Evolutionary conservation across 805 yeast species (phyloP).

Genomic region (Starmerella khaoyaiensis): DNA sequence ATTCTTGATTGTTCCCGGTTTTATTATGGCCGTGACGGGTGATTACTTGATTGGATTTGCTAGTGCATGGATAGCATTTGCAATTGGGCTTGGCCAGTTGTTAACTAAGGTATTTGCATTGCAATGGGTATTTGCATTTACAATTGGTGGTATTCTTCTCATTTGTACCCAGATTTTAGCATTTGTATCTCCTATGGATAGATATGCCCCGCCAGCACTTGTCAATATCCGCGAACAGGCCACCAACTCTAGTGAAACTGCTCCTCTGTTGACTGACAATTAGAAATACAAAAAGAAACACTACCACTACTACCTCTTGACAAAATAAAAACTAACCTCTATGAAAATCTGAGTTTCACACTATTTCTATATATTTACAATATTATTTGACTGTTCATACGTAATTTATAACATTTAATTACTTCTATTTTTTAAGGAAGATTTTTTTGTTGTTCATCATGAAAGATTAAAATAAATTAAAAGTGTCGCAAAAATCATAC

Average conservation of each 20-base stretch:
- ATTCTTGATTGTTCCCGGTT: slow-evolving; percentile 51
- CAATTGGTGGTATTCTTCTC: slow-evolving; percentile 47
- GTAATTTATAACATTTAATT: not conserved
- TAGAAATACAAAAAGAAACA: not conserved
- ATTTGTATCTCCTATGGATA: slow-evolving; percentile 15
- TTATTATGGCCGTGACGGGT: slow-evolving; percentile 43
- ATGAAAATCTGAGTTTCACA: not conserved
- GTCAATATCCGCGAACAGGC: slow-evolving; percentile 6
- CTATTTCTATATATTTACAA: too few relatives aligned
- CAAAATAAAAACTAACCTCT: not conserved
- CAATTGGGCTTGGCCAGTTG: slow-evolving; percentile 59
- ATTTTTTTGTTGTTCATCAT: too few relatives aligned
- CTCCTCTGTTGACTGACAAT: slow-evolving; percentile 18
- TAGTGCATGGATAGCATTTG: slow-evolving; percentile 45
- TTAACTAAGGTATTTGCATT: slow-evolving; percentile 56
- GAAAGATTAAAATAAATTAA: not conserved
- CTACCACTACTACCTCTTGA: not conserved
- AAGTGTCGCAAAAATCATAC: not conserved
- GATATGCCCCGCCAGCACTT: slow-evolving; percentile 8
- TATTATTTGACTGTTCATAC: too few relatives aligned
- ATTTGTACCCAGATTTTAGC: slow-evolving; percentile 37
- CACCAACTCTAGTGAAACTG: slow-evolving; percentile 10
- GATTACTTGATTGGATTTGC: slow-evolving; percentile 63
- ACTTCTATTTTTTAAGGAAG: not conserved
- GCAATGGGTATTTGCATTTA: slow-evolving; percentile 76